A percentile compares a stretch with the other conserved stretches of the same genome.
phyloP scores from a whole-genome alignment of 78 protist species.

The Dictyostelium purpureum region DNA sequence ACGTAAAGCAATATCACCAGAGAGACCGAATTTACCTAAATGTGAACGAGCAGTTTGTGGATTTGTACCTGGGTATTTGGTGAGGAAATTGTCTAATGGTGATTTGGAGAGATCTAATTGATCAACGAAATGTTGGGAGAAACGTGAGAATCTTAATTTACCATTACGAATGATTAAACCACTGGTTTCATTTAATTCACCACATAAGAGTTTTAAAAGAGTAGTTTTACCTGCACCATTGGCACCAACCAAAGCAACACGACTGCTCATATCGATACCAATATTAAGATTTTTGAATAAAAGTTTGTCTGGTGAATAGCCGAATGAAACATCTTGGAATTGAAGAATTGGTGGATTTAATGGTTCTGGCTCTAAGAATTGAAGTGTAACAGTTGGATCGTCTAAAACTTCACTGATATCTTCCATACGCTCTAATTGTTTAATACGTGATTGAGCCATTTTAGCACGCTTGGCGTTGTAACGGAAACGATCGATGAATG shows the following conservation, averaged over 20 bases:
- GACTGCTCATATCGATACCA: slow-evolving; percentile 84
- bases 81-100: slow-evolving; percentile 87
- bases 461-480: slow-evolving; percentile 91
- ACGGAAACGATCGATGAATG: slow-evolving; percentile 90
- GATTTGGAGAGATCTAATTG: slow-evolving; percentile 85
- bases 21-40: slow-evolving; percentile 89
- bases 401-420: slow-evolving; percentile 80
- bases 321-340: slow-evolving; percentile 89
- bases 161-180: slow-evolving; percentile 84
- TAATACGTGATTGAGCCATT: slow-evolving; percentile 92
- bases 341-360: slow-evolving; percentile 87
- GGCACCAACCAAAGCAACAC: slow-evolving; percentile 95
- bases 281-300: slow-evolving; percentile 87
- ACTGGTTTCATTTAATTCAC: slow-evolving; percentile 85
- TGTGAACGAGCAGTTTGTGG: slow-evolving; percentile 80
- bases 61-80: slow-evolving; percentile 83
- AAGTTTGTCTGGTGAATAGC: slow-evolving; percentile 76
- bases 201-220: slow-evolving; percentile 89
- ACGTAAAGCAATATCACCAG: slow-evolving; percentile 86
- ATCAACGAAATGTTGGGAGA: slow-evolving; percentile 94
- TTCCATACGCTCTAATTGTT: slow-evolving; percentile 88
- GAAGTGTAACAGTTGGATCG: slow-evolving; percentile 83
- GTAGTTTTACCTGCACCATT: slow-evolving; percentile 97
- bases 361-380: slow-evolving; percentile 84
- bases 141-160: slow-evolving; percentile 85